Evolutionary conservation across 257 asterid species (phyloP).

Genomic region (Solanum bulbocastanum): DNA sequence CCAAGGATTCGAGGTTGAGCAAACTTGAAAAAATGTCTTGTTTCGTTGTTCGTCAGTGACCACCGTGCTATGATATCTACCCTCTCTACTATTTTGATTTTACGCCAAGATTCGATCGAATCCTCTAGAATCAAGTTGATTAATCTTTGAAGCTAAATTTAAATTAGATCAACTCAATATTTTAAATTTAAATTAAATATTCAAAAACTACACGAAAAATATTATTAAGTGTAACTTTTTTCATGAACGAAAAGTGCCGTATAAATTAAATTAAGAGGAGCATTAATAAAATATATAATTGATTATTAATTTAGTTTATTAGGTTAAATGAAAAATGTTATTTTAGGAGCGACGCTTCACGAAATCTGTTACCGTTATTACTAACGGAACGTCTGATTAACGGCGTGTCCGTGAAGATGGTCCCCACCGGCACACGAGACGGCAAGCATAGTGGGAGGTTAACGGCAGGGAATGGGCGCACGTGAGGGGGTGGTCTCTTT

Average conservation of each 20-base stretch:
- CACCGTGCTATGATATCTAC: not conserved
- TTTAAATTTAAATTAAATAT: no score
- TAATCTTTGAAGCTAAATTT: no score
- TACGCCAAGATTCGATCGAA: not conserved
- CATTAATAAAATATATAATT: not conserved
- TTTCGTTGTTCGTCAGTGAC: not conserved
- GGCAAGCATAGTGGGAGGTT: conserved; percentile 30
- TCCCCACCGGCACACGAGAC: conserved; percentile 49
- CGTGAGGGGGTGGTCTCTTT: conserved; percentile 27
- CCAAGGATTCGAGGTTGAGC: not conserved
- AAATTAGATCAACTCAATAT: not conserved
- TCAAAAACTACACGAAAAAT: no score
- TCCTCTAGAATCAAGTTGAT: no score
- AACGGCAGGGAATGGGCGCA: conserved; percentile 61
- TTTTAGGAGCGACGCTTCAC: not conserved
- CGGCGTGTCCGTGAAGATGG: conserved; percentile 12
- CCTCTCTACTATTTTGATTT: not conserved
- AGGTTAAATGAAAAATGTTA: not conserved
- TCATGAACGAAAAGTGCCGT: not conserved
- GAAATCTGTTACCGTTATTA: not conserved
- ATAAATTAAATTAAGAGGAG: not conserved
- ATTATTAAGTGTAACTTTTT: no score
- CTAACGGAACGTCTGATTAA: not conserved
- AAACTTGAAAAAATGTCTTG: not conserved
- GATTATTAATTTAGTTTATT: not conserved